Evolutionary conservation across 345 rosid genomes (phyloP).

Genomic region (Brassica incana): DNA sequence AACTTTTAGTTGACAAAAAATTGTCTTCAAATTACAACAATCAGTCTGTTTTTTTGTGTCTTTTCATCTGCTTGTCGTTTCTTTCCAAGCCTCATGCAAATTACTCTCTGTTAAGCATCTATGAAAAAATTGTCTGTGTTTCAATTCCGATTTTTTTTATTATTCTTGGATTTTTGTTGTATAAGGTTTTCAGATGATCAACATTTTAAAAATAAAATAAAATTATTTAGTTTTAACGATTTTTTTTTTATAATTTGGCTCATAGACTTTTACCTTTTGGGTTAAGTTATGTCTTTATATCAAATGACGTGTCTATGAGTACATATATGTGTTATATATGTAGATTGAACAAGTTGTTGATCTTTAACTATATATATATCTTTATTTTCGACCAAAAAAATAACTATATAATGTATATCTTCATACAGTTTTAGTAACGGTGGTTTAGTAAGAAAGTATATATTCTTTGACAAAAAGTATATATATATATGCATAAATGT

Average conservation of each 20-base stretch:
- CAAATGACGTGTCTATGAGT: conserved; percentile 18
- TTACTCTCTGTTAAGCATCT: neutral
- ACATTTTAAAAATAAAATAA: neutral
- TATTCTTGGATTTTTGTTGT: neutral
- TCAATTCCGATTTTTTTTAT: neutral
- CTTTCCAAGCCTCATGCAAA: conserved; percentile 4
- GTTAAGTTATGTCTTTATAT: conserved; percentile 11
- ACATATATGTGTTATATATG: neutral
- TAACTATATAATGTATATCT: neutral
- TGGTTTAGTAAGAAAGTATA: conserved; percentile 12
- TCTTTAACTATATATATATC: neutral
- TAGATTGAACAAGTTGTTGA: conserved; percentile 15
- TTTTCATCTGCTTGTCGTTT: neutral
- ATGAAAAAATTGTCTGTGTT: neutral
- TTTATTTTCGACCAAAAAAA: too few relatives aligned
- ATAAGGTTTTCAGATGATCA: conserved; percentile 1
- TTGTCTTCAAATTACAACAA: neutral
- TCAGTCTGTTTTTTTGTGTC: neutral
- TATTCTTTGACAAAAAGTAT: neutral
- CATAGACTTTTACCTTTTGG: conserved; percentile 17
- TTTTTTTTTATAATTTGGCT: neutral
- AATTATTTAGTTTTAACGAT: neutral
- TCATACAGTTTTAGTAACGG: conserved; percentile 2
- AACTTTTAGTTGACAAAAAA: neutral
- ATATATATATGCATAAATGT: neutral